phyloP scores from a whole-genome alignment of 371 early-diverging fungal genomes.

The Mucor saturninus region DNA sequence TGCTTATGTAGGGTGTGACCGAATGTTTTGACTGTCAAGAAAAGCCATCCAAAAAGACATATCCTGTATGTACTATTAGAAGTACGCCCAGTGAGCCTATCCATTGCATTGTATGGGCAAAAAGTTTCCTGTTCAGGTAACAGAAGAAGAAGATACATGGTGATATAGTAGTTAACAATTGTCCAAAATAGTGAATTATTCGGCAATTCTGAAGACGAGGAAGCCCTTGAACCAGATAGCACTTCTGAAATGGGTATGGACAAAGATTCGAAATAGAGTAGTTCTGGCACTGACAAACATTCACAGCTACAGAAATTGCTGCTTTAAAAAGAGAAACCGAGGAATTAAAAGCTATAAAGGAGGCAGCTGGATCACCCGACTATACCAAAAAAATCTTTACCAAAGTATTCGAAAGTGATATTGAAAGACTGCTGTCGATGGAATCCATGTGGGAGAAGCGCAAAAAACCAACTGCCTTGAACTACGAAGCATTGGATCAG shows the following conservation, averaged over 20 bases:
- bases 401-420: slow-evolving; percentile 86
- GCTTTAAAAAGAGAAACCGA: slow-evolving; percentile 74
- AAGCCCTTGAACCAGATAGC: slow-evolving; percentile 53
- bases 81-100: slow-evolving; percentile 95
- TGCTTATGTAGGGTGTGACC: slow-evolving; percentile 41
- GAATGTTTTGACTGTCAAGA: slow-evolving; percentile 99
- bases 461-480: slow-evolving; percentile 71
- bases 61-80: slow-evolving; percentile 98
- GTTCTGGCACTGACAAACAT: background rate
- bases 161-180: background rate
- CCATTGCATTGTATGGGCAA: slow-evolving; percentile 99
- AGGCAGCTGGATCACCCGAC: slow-evolving; percentile 60
- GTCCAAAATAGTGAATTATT: slow-evolving; percentile 74
- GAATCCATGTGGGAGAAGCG: slow-evolving; percentile 92
- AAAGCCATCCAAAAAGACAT: slow-evolving; percentile 86
- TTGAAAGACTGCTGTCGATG: slow-evolving; percentile 77
- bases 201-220: slow-evolving; percentile 76
- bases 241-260: slow-evolving; percentile 66
- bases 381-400: slow-evolving; percentile 80
- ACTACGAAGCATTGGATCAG: slow-evolving; percentile 50
- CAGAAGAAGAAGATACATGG: background rate
- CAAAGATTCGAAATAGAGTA: background rate
- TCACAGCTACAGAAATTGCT: slow-evolving; percentile 73
- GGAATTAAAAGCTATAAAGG: slow-evolving; percentile 69
- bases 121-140: slow-evolving; percentile 85